These are phyloP conservation scores for Penicillium sp. DNA, from an alignment of 2,329 filamentous ascomycete genomes.

Conservation along the genomic window DNA sequence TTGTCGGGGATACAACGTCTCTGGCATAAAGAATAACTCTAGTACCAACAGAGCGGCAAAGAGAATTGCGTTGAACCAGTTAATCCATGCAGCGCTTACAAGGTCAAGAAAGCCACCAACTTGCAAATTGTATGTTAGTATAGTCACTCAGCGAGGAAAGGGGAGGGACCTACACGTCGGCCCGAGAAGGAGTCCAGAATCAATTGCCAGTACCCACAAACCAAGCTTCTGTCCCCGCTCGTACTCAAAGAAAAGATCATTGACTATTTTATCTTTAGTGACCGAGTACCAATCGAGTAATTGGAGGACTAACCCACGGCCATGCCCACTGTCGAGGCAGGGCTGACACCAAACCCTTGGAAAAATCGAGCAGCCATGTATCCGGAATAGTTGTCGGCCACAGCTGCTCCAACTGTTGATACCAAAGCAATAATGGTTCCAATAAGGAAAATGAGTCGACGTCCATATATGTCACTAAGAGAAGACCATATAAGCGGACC, in stretches of 20 bases:
- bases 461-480: conserved; percentile 57
- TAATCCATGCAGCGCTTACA: conserved; percentile 55
- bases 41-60: conserved; percentile 54
- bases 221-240: conserved; percentile 60
- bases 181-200: conserved; percentile 56
- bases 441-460: conserved; percentile 55
- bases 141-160: not conserved
- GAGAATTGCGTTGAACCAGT: conserved; percentile 59
- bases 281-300: not conserved
- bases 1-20: conserved; percentile 60
- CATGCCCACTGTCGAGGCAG: conserved; percentile 59
- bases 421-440: conserved; percentile 49
- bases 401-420: conserved; percentile 49
- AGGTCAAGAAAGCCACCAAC: conserved; percentile 58
- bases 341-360: conserved; percentile 60
- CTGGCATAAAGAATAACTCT: conserved; percentile 57
- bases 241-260: conserved; percentile 61
- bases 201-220: conserved; percentile 61
- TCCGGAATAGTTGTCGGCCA: conserved; percentile 48
- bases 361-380: conserved; percentile 65
- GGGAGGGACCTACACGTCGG: conserved; percentile 45
- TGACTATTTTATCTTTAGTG: conserved; percentile 37
- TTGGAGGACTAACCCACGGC: conserved; percentile 45
- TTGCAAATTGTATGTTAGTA: conserved; percentile 14
- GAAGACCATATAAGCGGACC: conserved; percentile 58